Evolutionary conservation across 2,329 filamentous ascomycete genomes (phyloP), one percentile per base, ranked within the genome.

Genomic region (Diatrype stigma): DNA sequence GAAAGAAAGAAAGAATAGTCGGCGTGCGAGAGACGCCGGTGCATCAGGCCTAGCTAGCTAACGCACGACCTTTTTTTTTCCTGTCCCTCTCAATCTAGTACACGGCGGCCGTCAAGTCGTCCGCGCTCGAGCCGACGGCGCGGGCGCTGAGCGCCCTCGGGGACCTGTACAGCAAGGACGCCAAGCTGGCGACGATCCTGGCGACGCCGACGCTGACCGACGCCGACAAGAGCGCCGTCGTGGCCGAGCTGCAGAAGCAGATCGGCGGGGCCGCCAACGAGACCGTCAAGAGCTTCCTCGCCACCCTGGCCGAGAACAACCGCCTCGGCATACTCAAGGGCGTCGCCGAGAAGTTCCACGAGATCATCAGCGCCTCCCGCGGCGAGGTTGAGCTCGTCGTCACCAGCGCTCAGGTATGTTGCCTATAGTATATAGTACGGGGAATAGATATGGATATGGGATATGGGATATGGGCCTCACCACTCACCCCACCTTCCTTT

Each of bases 261-360:
- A 78, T 87, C 59, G 87, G 87, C 63, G 74, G 75, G 61, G 71
- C 75, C 58, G 72, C 75, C 63, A 81, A 89, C 69, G 84, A 89
- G 69, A 90, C 92, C 57, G 78, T 97, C 73, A 91, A 94, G 85
- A 95, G 96, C 83, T 92, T 99, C 80, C 83, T 99, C 63, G 70
- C 78, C 51, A 89, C 93, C 51, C 83, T 99, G 52, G 93, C 94
- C 61, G 90, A 94, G 78, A 96, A 99, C 85, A 99, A 99, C 85
- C 85, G 94, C 62, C 80, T 99, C 62, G 85, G 86, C 59, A 78
- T 94, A 57, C 81, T 99, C 56, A 80, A 86, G 72, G 85, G 86
- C 63, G 87, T 97, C 58, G 86, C 84, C 70, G 83, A 88, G 69
- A 96, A 97, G 83, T 99, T 96, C 67, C 79, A 70, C 60, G 80